Percentiles rank a stretch among this genome's conserved stretches.
Evolutionary conservation across 352 stramenopile species (phyloP).

Genomic region (Phytophthora fragariae): DNA sequence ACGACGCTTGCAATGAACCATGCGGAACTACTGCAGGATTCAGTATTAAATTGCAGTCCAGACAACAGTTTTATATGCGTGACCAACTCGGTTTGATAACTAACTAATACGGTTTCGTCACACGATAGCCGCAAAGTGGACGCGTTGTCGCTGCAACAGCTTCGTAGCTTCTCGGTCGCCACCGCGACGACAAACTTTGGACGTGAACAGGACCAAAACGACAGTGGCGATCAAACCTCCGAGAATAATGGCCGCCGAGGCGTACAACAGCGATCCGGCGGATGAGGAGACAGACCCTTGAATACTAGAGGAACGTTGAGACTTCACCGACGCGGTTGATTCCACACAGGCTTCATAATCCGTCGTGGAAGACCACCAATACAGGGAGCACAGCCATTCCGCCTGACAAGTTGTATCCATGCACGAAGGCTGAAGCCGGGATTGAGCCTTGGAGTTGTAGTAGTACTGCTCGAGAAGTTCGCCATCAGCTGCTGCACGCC

Average conservation of each 20-base stretch:
- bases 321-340: constrained; percentile 24
- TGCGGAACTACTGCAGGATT: too few species aligned
- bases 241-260: constrained; percentile 21
- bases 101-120: constrained; percentile 1
- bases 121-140: constrained; percentile 37
- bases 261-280: constrained; percentile 22
- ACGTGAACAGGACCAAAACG: constrained; percentile 29
- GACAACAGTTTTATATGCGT: neutral
- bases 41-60: too few species aligned
- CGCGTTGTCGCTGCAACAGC: constrained; percentile 35
- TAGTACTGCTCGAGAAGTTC: constrained; percentile 76
- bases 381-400: constrained; percentile 71
- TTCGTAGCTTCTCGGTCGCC: constrained; percentile 28
- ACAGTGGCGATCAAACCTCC: constrained; percentile 21
- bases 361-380: constrained; percentile 72
- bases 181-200: constrained; percentile 29
- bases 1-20: too few species aligned
- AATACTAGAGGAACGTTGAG: constrained; percentile 11
- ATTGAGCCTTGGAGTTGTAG: constrained; percentile 82
- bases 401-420: constrained; percentile 54
- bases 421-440: constrained; percentile 51
- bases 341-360: constrained; percentile 66
- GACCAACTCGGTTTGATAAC: neutral
- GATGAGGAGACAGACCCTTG: constrained; percentile 22
- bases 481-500: constrained; percentile 50